Evolutionary conservation across 768 basidiomycete genomes (phyloP).

Genomic region (Russula sp.): DNA sequence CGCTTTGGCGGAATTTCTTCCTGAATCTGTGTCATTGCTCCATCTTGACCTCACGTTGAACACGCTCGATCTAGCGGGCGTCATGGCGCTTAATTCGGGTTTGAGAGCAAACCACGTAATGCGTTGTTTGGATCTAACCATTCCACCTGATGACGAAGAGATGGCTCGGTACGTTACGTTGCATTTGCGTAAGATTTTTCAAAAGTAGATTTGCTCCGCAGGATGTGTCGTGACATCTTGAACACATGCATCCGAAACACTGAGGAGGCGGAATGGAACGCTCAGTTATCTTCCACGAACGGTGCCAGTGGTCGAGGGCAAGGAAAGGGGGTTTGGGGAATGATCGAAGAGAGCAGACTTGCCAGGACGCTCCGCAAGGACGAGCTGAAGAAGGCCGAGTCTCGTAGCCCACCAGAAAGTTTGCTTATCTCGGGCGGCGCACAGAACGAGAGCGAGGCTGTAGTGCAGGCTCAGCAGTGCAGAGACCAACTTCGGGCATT

Average conservation of each 20-base stretch:
- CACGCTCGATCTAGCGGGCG: constrained; percentile 79
- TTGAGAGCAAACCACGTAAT: constrained; percentile 81
- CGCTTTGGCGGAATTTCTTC: constrained; percentile 92
- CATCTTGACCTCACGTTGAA: constrained; percentile 92
- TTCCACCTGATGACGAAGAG: constrained; percentile 80
- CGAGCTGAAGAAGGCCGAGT: constrained; percentile 54
- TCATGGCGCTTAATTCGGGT: constrained; percentile 87
- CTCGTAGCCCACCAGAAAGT: constrained; percentile 29
- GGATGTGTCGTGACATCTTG: constrained; percentile 86
- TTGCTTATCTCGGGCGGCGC: constrained; percentile 25
- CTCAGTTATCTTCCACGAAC: constrained; percentile 31
- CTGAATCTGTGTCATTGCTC: constrained; percentile 80
- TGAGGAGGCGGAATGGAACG: constrained; percentile 65
- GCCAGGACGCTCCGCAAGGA: constrained; percentile 63
- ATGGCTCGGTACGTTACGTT: constrained; percentile 57
- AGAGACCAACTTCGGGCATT: constrained; percentile 36
- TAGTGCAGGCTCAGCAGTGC: constrained; percentile 44
- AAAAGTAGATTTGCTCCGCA: constrained; percentile 26
- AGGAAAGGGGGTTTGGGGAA: constrained; percentile 72
- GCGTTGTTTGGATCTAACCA: constrained; percentile 90
- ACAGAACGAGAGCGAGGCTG: constrained; percentile 45
- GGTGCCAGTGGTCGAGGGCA: constrained; percentile 49
- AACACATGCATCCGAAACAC: constrained; percentile 92
- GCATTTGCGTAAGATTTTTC: neutral
- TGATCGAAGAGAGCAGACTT: constrained; percentile 83